Evolutionary conservation across 441 rosid species (phyloP), one percentile per base, ranked within the genome.

Genomic region (Arabidopsis lyrata): DNA sequence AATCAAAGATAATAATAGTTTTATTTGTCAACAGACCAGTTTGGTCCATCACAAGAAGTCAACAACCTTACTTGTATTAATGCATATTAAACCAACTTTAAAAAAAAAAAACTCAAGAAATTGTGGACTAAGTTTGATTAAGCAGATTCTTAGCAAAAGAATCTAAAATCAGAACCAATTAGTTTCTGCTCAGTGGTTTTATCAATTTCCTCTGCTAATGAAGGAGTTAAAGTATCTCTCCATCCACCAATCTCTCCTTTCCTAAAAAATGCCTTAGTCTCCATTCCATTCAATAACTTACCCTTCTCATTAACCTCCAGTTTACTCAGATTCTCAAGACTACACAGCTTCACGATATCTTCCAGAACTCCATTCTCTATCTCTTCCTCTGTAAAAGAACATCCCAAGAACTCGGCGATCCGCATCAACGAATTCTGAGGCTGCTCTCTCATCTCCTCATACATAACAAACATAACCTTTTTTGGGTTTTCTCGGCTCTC

Each of bases 401-500:
- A 74, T 20, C 73, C 76, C 44, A 81, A 68, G 66, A 81, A 78
- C 38, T 71, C 66, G 0, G 84, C 82, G 1, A 81, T 39, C 53
- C 15, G 59, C 41, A 34, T 58, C 16, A 78, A n/a, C 24, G 49
- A 45, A 4, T 29, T 24, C 0, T 0, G 14, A 2, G 73, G 68
- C 8, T 75, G 15, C 64, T 62, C 63, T 49, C 75, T 68, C 53
- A 81, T 50, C 38, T 81, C 78, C 66, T 78, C 81, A 18, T 74
- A 81, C 77, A 22, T 78, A 14, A 78, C 41, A 50, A 81, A 78
- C 29, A 67, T 5, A 16, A 78, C 62, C 12, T 64, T 80, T 66
- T 66, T 6, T 1, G 87, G 86, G 3, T 47, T 49, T 60, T 84
- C 84, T 52, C 49, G 27, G 70, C 87, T 85, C 8, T 66, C 78